phyloP scores from a whole-genome alignment of 768 basidiomycete species.

The Serendipita sp. region DNA sequence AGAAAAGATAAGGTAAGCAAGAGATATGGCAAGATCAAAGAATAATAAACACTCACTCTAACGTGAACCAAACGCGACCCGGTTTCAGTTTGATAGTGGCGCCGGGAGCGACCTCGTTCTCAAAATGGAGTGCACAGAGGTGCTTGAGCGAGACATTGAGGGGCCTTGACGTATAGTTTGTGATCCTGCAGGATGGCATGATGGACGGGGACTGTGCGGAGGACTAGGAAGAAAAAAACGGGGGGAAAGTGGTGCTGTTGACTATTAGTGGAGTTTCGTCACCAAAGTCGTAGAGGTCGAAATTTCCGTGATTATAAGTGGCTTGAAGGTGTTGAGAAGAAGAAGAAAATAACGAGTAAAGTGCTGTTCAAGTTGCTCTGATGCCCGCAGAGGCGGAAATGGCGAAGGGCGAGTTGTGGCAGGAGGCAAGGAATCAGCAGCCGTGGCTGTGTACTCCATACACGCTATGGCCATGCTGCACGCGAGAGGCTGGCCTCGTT shows the following conservation, averaged over 20 bases:
- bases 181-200: constrained; percentile 2
- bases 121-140: neutral
- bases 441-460: too few relatives aligned
- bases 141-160: neutral
- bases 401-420: neutral
- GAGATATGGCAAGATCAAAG: neutral
- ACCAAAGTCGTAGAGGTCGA: too few relatives aligned
- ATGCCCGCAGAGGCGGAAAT: neutral
- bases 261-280: too few relatives aligned
- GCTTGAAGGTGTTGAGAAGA: too few relatives aligned
- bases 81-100: neutral
- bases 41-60: neutral
- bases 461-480: too few relatives aligned
- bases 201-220: neutral
- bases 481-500: too few relatives aligned
- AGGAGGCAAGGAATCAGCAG: neutral
- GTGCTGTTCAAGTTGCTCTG: neutral
- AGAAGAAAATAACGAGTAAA: neutral
- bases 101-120: constrained; percentile 1
- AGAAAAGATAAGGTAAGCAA: neutral
- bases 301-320: too few relatives aligned
- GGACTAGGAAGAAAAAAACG: neutral
- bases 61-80: neutral
- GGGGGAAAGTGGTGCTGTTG: neutral
- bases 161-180: neutral